phyloP scores from a whole-genome alignment of 1,284 basidiomycete genomes.

The Rhodotorula sp. region DNA sequence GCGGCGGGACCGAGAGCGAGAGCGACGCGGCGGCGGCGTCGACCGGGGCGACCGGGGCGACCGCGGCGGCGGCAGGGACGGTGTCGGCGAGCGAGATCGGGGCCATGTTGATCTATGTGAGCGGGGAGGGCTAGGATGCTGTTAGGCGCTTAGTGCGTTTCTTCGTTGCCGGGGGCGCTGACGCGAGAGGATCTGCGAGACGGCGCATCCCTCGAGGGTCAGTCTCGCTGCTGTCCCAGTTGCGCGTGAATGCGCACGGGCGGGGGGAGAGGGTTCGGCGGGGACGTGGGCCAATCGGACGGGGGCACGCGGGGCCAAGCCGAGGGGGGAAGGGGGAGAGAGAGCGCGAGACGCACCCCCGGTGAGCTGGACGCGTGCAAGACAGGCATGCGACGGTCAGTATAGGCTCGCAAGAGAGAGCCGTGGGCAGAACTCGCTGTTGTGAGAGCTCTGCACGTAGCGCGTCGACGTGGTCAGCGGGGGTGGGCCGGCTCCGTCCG shows the following conservation, averaged over 20 bases:
- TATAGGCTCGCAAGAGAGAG: background rate
- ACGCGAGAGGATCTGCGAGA: conserved; percentile 8
- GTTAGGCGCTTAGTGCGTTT: conserved; percentile 29
- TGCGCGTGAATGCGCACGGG: background rate
- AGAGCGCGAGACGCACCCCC: background rate
- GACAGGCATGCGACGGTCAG: background rate
- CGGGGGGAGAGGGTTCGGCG: background rate
- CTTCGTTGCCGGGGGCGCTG: conserved; percentile 16
- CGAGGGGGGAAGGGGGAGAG: background rate
- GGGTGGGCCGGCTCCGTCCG: background rate
- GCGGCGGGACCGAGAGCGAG: conserved; percentile 6
- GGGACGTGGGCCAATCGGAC: background rate
- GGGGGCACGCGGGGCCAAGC: background rate
- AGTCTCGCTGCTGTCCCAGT: too few relatives aligned
- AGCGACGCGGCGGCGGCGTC: conserved; percentile 47
- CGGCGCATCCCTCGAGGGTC: background rate
- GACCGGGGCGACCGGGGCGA: conserved; percentile 79
- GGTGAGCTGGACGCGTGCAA: background rate
- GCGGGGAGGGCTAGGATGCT: conserved; percentile 19
- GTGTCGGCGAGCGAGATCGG: conserved; percentile 45
- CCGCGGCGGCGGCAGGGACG: background rate
- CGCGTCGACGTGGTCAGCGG: background rate
- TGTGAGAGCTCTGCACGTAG: background rate
- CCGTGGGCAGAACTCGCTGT: background rate
- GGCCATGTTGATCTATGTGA: conserved; percentile 48